phyloP scores from a whole-genome alignment of 495 filamentous ascomycete species.

The Lasiosphaeris hirsuta region DNA sequence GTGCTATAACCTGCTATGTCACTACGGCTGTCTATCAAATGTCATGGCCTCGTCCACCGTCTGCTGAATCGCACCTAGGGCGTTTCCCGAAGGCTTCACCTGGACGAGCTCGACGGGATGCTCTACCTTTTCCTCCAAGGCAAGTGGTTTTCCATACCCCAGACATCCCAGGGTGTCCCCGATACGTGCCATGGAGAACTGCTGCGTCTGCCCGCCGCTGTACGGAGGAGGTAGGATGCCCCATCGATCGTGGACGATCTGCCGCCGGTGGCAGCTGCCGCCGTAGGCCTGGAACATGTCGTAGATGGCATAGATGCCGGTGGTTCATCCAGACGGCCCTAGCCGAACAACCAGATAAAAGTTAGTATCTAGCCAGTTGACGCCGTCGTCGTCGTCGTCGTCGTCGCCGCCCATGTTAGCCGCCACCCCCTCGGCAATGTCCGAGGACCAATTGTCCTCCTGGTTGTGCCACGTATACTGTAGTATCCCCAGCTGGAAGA shows the following conservation, averaged over 20 bases:
- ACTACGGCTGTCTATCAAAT: neutral
- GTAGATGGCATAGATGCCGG: neutral
- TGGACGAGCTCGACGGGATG: neutral
- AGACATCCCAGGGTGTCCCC: neutral
- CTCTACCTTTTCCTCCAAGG: neutral
- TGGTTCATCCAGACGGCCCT: neutral
- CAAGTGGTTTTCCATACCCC: neutral
- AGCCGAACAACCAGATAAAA: neutral
- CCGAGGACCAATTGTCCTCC: neutral
- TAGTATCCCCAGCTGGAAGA: neutral
- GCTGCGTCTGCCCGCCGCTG: neutral
- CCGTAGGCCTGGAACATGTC: neutral
- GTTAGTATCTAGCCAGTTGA: constrained; percentile 1
- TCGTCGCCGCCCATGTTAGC: neutral
- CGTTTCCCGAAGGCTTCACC: neutral
- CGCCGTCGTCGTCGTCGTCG: neutral
- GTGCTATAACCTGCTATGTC: neutral
- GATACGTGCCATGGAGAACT: neutral
- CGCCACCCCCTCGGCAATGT: neutral
- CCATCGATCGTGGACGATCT: neutral
- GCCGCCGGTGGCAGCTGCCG: neutral
- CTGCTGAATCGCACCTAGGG: neutral
- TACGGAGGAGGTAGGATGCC: neutral
- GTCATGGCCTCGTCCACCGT: neutral
- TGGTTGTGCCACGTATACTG: neutral